Conservation (phyloP, 352 stramenopile genomes). For the Globisporangium paddicum region DNA sequence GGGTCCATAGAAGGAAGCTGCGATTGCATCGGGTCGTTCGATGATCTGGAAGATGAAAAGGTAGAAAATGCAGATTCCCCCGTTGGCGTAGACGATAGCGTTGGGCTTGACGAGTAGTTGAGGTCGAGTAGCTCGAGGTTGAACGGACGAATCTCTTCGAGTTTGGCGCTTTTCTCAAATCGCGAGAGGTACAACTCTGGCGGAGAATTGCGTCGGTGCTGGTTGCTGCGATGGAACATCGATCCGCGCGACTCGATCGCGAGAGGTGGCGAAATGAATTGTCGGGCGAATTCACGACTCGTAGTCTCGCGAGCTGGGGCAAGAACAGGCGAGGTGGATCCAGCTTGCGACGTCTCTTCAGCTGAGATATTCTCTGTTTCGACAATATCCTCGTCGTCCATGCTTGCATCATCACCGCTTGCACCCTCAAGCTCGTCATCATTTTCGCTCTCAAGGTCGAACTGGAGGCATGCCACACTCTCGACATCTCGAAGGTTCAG, state of each 20-base stretch:
- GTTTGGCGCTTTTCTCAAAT: conserved; percentile 47
- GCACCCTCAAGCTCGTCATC: not conserved
- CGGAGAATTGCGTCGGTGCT: conserved; percentile 60
- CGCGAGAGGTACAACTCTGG: conserved; percentile 54
- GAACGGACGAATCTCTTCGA: conserved; percentile 28
- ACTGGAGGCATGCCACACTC: conserved; percentile 1
- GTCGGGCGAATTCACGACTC: conserved; percentile 7
- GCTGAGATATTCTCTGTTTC: not conserved
- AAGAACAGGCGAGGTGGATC: too few relatives aligned
- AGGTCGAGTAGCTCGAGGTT: conserved; percentile 20
- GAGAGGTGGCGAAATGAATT: conserved; percentile 54
- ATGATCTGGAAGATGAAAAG: not conserved
- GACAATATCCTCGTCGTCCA: not conserved
- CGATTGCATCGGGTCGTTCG: conserved; percentile 10
- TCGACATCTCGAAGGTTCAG: conserved; percentile 2
- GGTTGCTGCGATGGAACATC: conserved; percentile 21
- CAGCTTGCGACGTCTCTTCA: not conserved
- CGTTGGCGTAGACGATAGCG: conserved; percentile 9
- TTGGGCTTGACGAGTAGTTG: not conserved
- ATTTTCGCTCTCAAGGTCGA: conserved; percentile 11
- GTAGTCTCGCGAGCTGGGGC: not conserved
- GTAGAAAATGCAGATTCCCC: not conserved
- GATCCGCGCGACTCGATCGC: conserved; percentile 31
- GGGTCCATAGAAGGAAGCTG: conserved; percentile 9
- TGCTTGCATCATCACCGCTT: not conserved